Evolutionary conservation across 73 alveolate species (phyloP).

Genomic region (Paramecium sonneborni): DNA sequence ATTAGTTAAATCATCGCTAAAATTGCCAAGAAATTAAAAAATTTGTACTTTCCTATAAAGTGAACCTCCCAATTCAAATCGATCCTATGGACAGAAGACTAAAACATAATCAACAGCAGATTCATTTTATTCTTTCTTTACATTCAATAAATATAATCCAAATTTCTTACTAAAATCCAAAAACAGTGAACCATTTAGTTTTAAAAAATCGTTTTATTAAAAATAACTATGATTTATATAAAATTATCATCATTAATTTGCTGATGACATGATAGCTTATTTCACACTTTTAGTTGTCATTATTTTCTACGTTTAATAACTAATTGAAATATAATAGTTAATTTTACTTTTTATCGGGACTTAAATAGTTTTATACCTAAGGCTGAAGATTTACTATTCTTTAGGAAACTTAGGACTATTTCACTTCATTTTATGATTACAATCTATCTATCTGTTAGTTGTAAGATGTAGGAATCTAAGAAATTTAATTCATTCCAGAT

Average conservation of each 20-base stretch:
- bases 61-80: neutral
- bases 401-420: neutral
- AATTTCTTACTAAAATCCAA: neutral
- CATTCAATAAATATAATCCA: neutral
- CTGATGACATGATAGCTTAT: slow-evolving; percentile 37
- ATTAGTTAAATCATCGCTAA: neutral
- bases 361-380: neutral
- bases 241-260: neutral
- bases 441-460: neutral
- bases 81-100: neutral
- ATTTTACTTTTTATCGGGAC: slow-evolving; percentile 40
- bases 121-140: neutral
- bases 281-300: slow-evolving; percentile 41
- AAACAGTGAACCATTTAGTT: neutral
- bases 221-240: neutral
- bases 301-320: neutral
- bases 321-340: neutral
- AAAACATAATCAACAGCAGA: slow-evolving; percentile 11
- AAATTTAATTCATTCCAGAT: neutral
- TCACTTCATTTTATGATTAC: neutral
- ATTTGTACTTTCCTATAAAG: neutral
- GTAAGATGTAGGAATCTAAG: neutral
- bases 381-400: neutral
- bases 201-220: slow-evolving; percentile 14
- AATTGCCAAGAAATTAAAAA: neutral